Conservation (phyloP, 371 early-diverging fungal genomes). For the Smittium mucronatum region DNA sequence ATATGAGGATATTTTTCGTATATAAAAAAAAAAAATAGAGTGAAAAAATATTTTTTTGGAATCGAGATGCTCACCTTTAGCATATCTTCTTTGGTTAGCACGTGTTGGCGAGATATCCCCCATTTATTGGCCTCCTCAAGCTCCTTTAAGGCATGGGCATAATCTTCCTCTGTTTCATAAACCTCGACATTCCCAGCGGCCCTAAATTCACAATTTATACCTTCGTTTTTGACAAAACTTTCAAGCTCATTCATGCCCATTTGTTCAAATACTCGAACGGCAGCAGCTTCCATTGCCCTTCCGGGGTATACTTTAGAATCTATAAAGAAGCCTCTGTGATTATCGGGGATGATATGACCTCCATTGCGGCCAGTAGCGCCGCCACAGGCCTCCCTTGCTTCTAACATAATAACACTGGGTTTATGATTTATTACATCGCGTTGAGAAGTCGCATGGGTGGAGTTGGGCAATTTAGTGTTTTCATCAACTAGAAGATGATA, state of each 20-base stretch:
- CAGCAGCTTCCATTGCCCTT: constrained; percentile 10
- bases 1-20: too few relatives aligned
- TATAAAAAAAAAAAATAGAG: too few relatives aligned
- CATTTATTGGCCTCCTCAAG: constrained; percentile 7
- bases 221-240: constrained; percentile 4
- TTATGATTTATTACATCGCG: not conserved
- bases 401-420: constrained; percentile 4
- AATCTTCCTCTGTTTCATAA: constrained; percentile 3
- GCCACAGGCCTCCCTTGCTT: constrained; percentile 16
- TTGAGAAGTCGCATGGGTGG: not conserved
- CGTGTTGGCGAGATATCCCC: constrained; percentile 4
- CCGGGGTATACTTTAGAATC: constrained; percentile 6
- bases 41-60: too few relatives aligned
- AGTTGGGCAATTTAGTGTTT: not conserved
- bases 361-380: constrained; percentile 18
- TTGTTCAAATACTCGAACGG: constrained; percentile 7
- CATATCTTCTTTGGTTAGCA: constrained; percentile 10
- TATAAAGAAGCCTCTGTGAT: constrained; percentile 11
- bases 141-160: not conserved
- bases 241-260: constrained; percentile 1
- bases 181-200: constrained; percentile 10
- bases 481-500: constrained; percentile 11
- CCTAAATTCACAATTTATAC: constrained; percentile 12
- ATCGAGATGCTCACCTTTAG: not conserved
- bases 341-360: constrained; percentile 14